Percentiles rank a stretch among this genome's conserved stretches.
Evolutionary conservation across 257 asterid species (phyloP).

Genomic region (Nicotiana benthamiana): DNA sequence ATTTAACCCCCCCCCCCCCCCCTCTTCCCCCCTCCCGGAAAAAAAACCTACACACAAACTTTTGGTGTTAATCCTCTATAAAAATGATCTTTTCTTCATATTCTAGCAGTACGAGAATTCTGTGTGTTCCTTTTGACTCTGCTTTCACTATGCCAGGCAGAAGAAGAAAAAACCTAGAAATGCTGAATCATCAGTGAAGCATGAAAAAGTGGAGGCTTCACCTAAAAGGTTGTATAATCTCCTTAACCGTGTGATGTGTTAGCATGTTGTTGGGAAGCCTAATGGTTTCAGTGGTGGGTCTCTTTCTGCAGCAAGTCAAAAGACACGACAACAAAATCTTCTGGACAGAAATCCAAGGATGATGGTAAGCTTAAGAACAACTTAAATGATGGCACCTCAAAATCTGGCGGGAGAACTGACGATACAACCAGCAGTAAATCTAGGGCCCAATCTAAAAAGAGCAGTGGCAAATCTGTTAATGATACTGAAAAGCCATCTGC

Average conservation of each 20-base stretch:
- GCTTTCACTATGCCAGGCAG: constrained; percentile 34
- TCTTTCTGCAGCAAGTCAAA: constrained; percentile 41
- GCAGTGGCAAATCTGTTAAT: constrained; percentile 24
- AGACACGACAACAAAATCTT: constrained; percentile 36
- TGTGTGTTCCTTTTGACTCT: not conserved
- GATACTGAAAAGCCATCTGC: constrained; percentile 42
- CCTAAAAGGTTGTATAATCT: constrained; percentile 41
- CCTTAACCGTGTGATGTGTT: constrained; percentile 4
- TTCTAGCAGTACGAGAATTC: not conserved
- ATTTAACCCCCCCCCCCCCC: too few relatives aligned
- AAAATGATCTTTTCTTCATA: too few relatives aligned
- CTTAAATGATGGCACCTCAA: constrained; percentile 30
- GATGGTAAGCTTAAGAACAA: constrained; percentile 34
- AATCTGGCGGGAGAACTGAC: constrained; percentile 33
- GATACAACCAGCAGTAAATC: constrained; percentile 28
- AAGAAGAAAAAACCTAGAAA: constrained; percentile 46
- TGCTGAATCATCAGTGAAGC: constrained; percentile 46
- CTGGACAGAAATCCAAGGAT: constrained; percentile 42
- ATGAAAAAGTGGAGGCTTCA: constrained; percentile 38
- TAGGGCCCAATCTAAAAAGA: constrained; percentile 10
- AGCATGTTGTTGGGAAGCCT: not conserved
- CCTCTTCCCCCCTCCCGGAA: too few relatives aligned
- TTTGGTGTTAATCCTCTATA: too few relatives aligned
- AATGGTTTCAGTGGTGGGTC: constrained; percentile 16
- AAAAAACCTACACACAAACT: too few relatives aligned